These are phyloP conservation scores for Colletotrichum sp. DNA, from an alignment of 2,329 filamentous ascomycete genomes.

Conservation along the genomic window DNA sequence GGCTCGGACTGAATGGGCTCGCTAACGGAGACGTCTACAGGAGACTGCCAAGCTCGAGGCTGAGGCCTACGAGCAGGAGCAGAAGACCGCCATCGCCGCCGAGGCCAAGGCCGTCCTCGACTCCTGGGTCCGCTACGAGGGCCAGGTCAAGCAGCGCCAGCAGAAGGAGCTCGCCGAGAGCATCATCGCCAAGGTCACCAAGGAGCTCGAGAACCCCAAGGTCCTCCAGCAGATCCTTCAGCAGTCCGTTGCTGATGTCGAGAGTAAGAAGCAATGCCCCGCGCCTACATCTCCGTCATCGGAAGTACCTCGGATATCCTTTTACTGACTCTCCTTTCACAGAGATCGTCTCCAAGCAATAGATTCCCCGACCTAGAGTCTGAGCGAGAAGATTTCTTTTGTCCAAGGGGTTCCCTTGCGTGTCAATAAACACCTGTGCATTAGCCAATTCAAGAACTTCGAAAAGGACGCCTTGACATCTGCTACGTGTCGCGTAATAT, in stretches of 20 bases:
- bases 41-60: conserved; percentile 97
- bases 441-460: conserved; percentile 56
- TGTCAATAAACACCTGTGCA: conserved; percentile 67
- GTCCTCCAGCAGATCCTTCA: conserved; percentile 95
- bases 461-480: conserved; percentile 1
- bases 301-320: background rate
- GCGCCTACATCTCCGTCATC: background rate
- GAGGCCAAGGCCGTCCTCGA: conserved; percentile 97
- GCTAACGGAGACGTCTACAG: conserved; percentile 48
- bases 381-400: conserved; percentile 52
- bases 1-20: background rate
- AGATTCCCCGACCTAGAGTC: conserved; percentile 41
- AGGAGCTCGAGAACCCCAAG: conserved; percentile 99
- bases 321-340: conserved; percentile 36
- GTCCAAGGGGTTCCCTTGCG: conserved; percentile 44
- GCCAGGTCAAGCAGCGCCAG: conserved; percentile 98
- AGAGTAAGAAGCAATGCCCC: conserved; percentile 66
- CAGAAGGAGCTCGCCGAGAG: conserved; percentile 93
- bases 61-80: conserved; percentile 95
- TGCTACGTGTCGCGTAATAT: conserved; percentile 7
- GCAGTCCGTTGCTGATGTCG: conserved; percentile 94
- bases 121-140: conserved; percentile 98
- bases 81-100: conserved; percentile 87
- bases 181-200: conserved; percentile 96
- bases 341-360: conserved; percentile 73